Conservation (phyloP, 2,329 filamentous ascomycete genomes). For the Monosporascus sp. region DNA sequence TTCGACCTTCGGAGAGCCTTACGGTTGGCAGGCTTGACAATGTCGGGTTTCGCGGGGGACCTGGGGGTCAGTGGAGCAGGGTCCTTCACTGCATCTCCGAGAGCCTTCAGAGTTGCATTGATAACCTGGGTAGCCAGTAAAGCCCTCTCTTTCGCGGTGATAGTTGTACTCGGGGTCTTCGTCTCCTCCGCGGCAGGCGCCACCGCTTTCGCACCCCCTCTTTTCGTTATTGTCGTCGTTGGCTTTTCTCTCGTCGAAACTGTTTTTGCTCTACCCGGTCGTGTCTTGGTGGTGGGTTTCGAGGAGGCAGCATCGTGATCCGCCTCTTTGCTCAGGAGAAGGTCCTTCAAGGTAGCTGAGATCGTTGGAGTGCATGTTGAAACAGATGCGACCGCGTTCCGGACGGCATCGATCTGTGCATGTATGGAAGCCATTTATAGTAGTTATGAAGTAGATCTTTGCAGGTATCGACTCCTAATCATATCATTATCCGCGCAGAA, state of each 20-base stretch:
- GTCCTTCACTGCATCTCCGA: constrained; percentile 61
- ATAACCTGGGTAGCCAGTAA: constrained; percentile 68
- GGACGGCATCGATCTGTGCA: constrained; percentile 45
- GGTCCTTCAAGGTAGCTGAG: constrained; percentile 43
- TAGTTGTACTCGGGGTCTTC: constrained; percentile 32
- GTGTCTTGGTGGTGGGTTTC: constrained; percentile 23
- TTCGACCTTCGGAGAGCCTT: constrained; percentile 49
- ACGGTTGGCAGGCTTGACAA: constrained; percentile 31
- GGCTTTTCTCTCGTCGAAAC: constrained; percentile 15
- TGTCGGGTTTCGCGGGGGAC: constrained; percentile 31
- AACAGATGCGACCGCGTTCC: constrained; percentile 47
- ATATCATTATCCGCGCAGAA: constrained; percentile 20
- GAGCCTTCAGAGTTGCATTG: constrained; percentile 63
- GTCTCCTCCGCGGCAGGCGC: constrained; percentile 15
- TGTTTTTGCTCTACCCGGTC: constrained; percentile 24
- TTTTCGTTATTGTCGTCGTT: constrained; percentile 5
- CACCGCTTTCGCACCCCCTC: constrained; percentile 1
- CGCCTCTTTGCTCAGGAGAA: constrained; percentile 31
- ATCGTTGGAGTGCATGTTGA: constrained; percentile 49
- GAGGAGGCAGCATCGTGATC: constrained; percentile 19
- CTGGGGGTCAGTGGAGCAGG: constrained; percentile 23
- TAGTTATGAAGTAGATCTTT: constrained; percentile 10
- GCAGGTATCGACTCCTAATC: constrained; percentile 19
- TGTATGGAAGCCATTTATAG: constrained; percentile 39
- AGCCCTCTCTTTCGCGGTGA: constrained; percentile 57